Percentiles rank a stretch among this genome's conserved stretches.
phyloP scores from a whole-genome alignment of 176 grass and related monocot species.

The Aegilops longissima region DNA sequence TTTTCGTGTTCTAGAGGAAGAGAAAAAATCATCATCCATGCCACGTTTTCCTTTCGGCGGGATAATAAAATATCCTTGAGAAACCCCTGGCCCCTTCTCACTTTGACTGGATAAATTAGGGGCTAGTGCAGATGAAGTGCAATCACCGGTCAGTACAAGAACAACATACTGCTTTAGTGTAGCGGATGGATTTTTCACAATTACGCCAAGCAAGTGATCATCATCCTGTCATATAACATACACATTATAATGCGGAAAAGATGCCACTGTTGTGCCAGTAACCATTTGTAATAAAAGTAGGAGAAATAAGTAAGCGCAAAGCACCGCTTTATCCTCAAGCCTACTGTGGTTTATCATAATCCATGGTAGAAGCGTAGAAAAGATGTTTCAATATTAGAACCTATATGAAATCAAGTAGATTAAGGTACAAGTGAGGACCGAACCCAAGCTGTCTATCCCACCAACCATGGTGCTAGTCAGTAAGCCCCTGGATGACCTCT shows the following conservation, averaged over 20 bases:
- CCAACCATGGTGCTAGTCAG: not conserved
- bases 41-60: slow-evolving; percentile 87
- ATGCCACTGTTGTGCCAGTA: not conserved
- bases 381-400: not conserved
- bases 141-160: slow-evolving; percentile 71
- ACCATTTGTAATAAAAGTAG: slow-evolving; percentile 11
- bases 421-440: not conserved
- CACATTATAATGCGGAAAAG: slow-evolving; percentile 25
- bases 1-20: slow-evolving; percentile 67
- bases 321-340: not conserved
- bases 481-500: not conserved
- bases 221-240: slow-evolving; percentile 66
- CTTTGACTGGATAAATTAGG: slow-evolving; percentile 34
- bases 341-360: not conserved
- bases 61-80: slow-evolving; percentile 70
- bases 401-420: not conserved
- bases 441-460: not conserved
- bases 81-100: slow-evolving; percentile 56
- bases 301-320: not conserved
- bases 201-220: slow-evolving; percentile 84
- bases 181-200: slow-evolving; percentile 70
- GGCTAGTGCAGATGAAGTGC: slow-evolving; percentile 45
- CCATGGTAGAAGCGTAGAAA: not conserved
- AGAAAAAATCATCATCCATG: slow-evolving; percentile 83
- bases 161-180: slow-evolving; percentile 68